Evolutionary conservation across 225 moss, liverwort and hornwort species (phyloP), one percentile per base, ranked within the genome.

Genomic region (Marchantia paleacea): DNA sequence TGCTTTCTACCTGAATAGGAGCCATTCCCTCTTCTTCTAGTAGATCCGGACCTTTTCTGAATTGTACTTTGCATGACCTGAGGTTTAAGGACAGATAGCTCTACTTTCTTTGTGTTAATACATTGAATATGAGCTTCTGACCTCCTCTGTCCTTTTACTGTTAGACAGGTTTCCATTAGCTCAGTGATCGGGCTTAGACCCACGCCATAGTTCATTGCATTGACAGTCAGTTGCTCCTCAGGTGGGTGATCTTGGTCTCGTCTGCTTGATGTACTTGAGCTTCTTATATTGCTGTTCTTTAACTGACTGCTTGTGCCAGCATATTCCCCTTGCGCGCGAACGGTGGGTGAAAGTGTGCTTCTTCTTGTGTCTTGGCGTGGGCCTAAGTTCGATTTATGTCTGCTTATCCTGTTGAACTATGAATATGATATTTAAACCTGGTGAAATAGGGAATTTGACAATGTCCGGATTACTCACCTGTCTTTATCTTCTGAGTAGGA

Each of bases 201-300:
- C 75, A 60, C 60, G 75, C 60, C 60, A 22, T 76, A 76, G 75
- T 58, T 76, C 75, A 76, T 60, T 76, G 29, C 60, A 31, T 58
- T 76, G 57, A 58, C 60, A 74, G 55, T 60, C 39, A 16, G 75
- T 60, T 76, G 75, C 22, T 76, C 39, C 20, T 60, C 75, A 76
- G 75, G 75, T 75, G 75, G 75, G 75, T 75, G 28, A 74, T 29
- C 73, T 74, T 55, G 73, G 53, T 74, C 28, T 74, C 54, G 73
- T 49, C 10, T 50, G 71, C 50, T 71, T 20, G 31, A 24, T 51
- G n/a, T 11, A 52, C 72, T n/a, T 72, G 72, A 50, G 52, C 50
- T n/a, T 24, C 50, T 22, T 52, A 70, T 70, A 12, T 70, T 70
- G 1, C 5, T 24, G 25, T 64, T 69, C 49, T 51, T 51, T 52